Evolutionary conservation across 768 basidiomycete genomes (phyloP).

Genomic region (Amyloporia xantha): DNA sequence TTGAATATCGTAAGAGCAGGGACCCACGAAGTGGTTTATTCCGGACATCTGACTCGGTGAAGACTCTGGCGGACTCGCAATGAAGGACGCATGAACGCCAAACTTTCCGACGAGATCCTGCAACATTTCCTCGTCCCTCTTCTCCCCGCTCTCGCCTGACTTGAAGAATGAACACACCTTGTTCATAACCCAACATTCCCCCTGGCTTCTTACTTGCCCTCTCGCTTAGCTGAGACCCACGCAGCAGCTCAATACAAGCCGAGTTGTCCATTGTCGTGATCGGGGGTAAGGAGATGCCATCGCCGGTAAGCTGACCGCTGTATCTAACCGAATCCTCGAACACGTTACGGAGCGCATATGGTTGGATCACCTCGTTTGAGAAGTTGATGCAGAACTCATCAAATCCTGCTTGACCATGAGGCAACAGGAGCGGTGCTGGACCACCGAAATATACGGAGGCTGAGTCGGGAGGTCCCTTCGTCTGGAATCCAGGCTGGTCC

Average conservation of each 20-base stretch:
- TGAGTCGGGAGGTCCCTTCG: conserved; percentile 55
- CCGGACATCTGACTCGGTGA: conserved; percentile 62
- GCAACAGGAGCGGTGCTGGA: conserved; percentile 59
- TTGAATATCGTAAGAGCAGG: conserved; percentile 64
- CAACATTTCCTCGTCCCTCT: conserved; percentile 65
- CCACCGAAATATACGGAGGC: conserved; percentile 59
- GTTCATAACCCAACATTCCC: conserved; percentile 71
- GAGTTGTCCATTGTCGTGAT: conserved; percentile 76
- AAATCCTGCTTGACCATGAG: conserved; percentile 75
- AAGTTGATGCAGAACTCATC: conserved; percentile 89
- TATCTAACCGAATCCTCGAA: conserved; percentile 70
- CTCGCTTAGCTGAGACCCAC: conserved; percentile 63
- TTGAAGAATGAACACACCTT: conserved; percentile 68
- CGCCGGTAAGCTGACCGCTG: conserved; percentile 52
- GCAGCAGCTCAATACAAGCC: conserved; percentile 77
- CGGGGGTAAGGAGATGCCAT: conserved; percentile 60
- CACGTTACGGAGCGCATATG: conserved; percentile 60
- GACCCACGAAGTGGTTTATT: conserved; percentile 82
- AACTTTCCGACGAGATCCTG: conserved; percentile 65
- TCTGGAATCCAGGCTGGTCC: conserved; percentile 81
- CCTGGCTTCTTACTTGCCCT: conserved; percentile 65
- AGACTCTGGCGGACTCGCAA: conserved; percentile 39
- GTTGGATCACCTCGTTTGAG: conserved; percentile 75
- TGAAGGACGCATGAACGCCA: conserved; percentile 71
- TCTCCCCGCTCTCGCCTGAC: conserved; percentile 71